Percentiles rank a stretch among this genome's conserved stretches.
Conservation (phyloP, 176 grass and related monocot species). For the Zoysia japonica region DNA sequence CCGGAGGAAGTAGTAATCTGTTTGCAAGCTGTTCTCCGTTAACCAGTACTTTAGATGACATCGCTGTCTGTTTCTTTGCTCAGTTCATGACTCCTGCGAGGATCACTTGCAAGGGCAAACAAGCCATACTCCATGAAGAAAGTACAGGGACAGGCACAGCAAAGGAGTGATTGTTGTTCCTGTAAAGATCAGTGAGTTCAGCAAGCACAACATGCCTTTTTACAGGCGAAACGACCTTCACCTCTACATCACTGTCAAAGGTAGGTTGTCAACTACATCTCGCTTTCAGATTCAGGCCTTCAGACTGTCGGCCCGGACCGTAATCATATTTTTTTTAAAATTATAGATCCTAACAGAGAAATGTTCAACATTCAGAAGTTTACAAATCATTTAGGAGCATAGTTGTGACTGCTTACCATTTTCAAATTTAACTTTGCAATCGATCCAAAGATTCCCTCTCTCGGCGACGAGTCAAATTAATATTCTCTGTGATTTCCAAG, state of each 20-base stretch:
- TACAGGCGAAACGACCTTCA: slow-evolving; percentile 5
- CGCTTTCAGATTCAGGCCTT: not conserved
- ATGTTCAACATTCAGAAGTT: not conserved
- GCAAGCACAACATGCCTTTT: not conserved
- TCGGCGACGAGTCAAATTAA: not conserved
- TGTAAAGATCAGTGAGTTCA: not conserved
- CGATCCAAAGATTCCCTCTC: not conserved
- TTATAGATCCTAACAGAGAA: not conserved
- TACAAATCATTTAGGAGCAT: not conserved
- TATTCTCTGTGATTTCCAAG: not conserved
- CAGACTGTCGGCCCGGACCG: not conserved
- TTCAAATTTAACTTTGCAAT: not conserved
- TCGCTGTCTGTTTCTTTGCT: not conserved
- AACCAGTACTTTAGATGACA: not conserved
- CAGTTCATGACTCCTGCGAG: not conserved
- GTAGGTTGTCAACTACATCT: slow-evolving; percentile 22
- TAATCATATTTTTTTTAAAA: not conserved
- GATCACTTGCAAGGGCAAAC: slow-evolving; percentile 37
- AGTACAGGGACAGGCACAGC: not conserved
- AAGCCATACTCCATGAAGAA: not conserved
- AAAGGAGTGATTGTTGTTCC: not conserved
- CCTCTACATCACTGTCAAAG: slow-evolving; percentile 25
- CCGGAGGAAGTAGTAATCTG: too few relatives aligned
- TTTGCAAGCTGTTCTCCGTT: not conserved
- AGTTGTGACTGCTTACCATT: not conserved